Percentiles rank a stretch among this genome's conserved stretches.
phyloP scores from a whole-genome alignment of 1,139 yeast genomes.

The Kodamaea plutei region DNA sequence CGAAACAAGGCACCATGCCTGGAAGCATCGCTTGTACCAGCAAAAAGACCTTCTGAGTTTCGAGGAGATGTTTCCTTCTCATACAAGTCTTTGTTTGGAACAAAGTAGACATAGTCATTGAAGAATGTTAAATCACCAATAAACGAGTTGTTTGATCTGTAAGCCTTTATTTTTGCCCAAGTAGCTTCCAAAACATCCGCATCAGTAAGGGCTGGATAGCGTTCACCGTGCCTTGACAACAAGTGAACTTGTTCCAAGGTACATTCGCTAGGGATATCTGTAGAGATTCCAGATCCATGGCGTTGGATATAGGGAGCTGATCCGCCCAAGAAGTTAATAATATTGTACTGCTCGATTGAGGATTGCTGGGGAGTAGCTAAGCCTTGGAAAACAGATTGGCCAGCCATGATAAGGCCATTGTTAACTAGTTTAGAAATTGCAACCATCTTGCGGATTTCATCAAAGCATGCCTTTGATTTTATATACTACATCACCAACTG shows the following conservation, averaged over 20 bases:
- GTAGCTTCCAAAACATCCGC: constrained; percentile 16
- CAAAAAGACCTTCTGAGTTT: constrained; percentile 13
- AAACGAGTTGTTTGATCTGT: constrained; percentile 13
- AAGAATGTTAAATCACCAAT: constrained; percentile 30
- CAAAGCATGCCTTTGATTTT: not conserved
- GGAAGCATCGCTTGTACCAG: constrained; percentile 29
- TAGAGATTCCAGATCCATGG: constrained; percentile 44
- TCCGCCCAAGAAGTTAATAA: constrained; percentile 43
- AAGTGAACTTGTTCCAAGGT: constrained; percentile 61
- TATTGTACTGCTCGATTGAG: constrained; percentile 35
- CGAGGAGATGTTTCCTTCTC: constrained; percentile 20
- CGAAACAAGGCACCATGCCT: constrained; percentile 35
- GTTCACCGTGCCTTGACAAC: constrained; percentile 69
- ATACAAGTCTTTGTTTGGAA: constrained; percentile 17
- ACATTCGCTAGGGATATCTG: constrained; percentile 49
- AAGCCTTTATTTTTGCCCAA: constrained; percentile 18
- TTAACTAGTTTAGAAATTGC: constrained; percentile 27
- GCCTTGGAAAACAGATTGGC: constrained; percentile 23
- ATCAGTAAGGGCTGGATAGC: constrained; percentile 44
- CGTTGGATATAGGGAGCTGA: constrained; percentile 45
- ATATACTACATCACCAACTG: too few relatives aligned
- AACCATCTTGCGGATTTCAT: constrained; percentile 19
- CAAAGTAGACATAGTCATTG: constrained; percentile 33
- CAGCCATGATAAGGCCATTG: constrained; percentile 26
- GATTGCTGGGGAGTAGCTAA: constrained; percentile 38